Base-by-base conservation (phyloP, 768 basidiomycete species). In the Phlebiopsis gigantea region DNA sequence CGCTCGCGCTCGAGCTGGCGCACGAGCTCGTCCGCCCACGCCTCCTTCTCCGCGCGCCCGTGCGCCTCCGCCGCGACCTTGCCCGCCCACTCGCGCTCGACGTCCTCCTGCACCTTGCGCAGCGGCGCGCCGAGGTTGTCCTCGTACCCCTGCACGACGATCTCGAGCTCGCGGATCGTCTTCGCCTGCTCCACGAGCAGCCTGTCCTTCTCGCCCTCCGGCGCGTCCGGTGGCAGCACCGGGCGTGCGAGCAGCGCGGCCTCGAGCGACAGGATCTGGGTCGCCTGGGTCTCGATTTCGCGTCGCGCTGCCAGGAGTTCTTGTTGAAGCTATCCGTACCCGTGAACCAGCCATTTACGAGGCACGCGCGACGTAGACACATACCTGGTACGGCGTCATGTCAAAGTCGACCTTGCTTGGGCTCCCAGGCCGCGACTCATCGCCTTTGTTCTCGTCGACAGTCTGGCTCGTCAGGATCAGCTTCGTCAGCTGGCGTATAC, bases 391-490 rank as follows among this genome's bases (percentile, higher is more conserved):
- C 2, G 90, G 88, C 0, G 89, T 83, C 83, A 90, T 84, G 66
- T 93, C 90, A 63, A 93, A 95, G 68, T 95, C 90, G 29, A 97
- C 75, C 74, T 95, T 96, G 54, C 80, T 80, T 0, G 94, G 94
- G 70, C 92, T 94, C 5, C 77, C 77, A 0, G 93, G 88, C 17
- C 89, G 77, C 24, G 88, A 87, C 51, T 88, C 87, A 55, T 83
- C 84, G 46, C 82, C 83, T 59, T 77, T 81, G 50, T 62, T 74
- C 57, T 88, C 85, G 61, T 85, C 87, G 28, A 96, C 85, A 1
- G 83, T 89, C 61, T 90, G 85, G 60, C 90, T 92, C 4, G 93
- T 96, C 60, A 92, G 71, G 65, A 92, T 93, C 50, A 91, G 76
- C 67, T 87, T 93, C 57, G 88, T 90, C 54, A 93, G 73, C 67